Percentiles rank a stretch among this genome's conserved stretches.
These are phyloP conservation scores for Cystobasidium pallidum DNA, from an alignment of 1,284 basidiomycete genomes.

Conservation along the genomic window DNA sequence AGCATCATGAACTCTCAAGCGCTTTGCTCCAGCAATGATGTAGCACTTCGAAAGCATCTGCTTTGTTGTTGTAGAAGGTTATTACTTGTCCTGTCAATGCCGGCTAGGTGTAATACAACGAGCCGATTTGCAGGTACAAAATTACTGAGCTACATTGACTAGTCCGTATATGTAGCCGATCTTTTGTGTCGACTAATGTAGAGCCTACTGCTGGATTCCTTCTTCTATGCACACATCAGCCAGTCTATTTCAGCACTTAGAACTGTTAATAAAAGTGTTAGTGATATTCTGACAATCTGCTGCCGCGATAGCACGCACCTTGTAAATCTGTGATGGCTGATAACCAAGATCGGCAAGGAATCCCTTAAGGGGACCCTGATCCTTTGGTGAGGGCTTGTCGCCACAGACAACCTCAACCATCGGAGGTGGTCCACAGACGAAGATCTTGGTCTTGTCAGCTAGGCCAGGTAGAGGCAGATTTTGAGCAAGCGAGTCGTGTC, in stretches of 20 bases:
- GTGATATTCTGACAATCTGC: neutral
- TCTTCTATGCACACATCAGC: too few relatives aligned
- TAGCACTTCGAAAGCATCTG: neutral
- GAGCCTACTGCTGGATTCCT: too few relatives aligned
- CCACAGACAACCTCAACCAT: conserved; percentile 70
- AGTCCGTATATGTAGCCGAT: too few relatives aligned
- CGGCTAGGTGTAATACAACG: too few relatives aligned
- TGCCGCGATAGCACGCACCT: conserved; percentile 14
- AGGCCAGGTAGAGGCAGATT: conserved; percentile 70
- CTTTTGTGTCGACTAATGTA: too few relatives aligned
- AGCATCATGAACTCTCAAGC: conserved; percentile 37
- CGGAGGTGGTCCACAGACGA: conserved; percentile 69
- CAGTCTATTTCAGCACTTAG: neutral
- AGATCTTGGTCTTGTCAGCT: conserved; percentile 81
- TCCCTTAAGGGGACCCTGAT: conserved; percentile 83
- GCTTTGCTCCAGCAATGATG: neutral
- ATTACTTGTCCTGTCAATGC: too few relatives aligned
- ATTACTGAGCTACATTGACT: too few relatives aligned
- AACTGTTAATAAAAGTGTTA: neutral
- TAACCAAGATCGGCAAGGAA: conserved; percentile 85
- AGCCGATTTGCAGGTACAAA: too few relatives aligned
- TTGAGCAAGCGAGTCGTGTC: conserved; percentile 70
- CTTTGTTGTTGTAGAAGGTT: too few relatives aligned
- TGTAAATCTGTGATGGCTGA: conserved; percentile 46
- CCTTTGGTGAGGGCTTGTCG: conserved; percentile 57